phyloP scores from a whole-genome alignment of 2,329 filamentous ascomycete genomes.

The Blastomyces parvus region DNA sequence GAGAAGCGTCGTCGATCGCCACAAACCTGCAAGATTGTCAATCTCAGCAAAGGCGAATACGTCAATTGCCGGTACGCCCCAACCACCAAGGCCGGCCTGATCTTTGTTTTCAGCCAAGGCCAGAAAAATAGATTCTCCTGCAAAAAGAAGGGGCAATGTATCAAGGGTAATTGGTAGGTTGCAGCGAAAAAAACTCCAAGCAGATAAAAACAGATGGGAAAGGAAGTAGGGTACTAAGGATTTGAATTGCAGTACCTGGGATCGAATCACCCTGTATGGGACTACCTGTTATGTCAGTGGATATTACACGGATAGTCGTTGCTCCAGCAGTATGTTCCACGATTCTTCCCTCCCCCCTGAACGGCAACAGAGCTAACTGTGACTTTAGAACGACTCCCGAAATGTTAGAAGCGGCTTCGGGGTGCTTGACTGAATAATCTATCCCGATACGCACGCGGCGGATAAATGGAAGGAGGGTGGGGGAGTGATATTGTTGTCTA shows the following conservation, averaged over 20 bases:
- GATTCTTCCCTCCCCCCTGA: neutral
- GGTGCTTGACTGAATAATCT: no score
- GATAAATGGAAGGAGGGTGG: no score
- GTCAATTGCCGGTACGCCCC: neutral
- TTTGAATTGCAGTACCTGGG: neutral
- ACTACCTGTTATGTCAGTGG: slow-evolving; percentile 2
- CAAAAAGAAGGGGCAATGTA: neutral
- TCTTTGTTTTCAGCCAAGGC: neutral
- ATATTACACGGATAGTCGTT: slow-evolving; percentile 2
- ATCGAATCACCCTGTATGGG: neutral
- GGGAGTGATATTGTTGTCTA: no score
- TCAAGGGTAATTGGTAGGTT: neutral
- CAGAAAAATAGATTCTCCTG: neutral
- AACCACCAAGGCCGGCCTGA: neutral
- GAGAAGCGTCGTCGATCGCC: neutral
- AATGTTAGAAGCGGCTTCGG: neutral
- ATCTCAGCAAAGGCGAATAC: neutral
- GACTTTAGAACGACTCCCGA: neutral
- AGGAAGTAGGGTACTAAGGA: neutral
- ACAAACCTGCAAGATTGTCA: slow-evolving; percentile 3
- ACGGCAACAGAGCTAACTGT: neutral
- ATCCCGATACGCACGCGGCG: no score
- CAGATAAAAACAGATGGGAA: neutral
- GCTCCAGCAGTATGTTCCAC: slow-evolving; percentile 1
- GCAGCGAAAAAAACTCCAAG: neutral